Percentiles rank a stretch among this genome's conserved stretches.
Conservation (phyloP, 768 basidiomycete species). For the Fomitopsis pulvina region DNA sequence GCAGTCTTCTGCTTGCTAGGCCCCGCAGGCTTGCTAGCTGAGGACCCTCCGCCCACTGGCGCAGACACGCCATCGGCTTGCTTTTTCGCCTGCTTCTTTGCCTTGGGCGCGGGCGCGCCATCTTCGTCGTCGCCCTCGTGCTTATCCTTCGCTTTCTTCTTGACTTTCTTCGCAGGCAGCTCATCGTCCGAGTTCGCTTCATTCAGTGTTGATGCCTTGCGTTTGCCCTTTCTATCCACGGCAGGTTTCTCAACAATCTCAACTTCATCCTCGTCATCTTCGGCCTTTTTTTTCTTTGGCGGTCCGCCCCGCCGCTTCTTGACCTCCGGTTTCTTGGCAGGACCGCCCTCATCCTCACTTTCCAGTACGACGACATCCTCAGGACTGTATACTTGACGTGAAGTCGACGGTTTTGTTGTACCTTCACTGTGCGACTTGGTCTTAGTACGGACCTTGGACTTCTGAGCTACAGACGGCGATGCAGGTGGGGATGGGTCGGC, state of each 20-base stretch:
- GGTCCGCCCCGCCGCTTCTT: neutral
- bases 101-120: conserved; percentile 1
- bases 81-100: conserved; percentile 5
- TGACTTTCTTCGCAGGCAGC: conserved; percentile 6
- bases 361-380: neutral
- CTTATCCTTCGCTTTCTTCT: conserved; percentile 13
- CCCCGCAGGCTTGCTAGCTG: neutral
- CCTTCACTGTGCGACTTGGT: no score
- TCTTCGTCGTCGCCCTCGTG: conserved; percentile 20
- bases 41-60: neutral
- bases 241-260: neutral
- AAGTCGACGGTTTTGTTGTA: no score
- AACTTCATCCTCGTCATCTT: conserved; percentile 1
- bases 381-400: neutral
- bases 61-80: neutral
- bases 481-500: conserved; percentile 13
- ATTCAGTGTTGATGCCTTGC: neutral
- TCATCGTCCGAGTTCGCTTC: conserved; percentile 1
- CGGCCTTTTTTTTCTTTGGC: neutral
- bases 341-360: neutral
- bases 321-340: neutral
- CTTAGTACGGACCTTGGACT: neutral
- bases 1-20: conserved; percentile 1
- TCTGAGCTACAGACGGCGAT: conserved; percentile 1
- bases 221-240: neutral